These are phyloP conservation scores for Aschersonia sp. DNA, from an alignment of 2,329 filamentous ascomycete genomes.

Conservation along the genomic window DNA sequence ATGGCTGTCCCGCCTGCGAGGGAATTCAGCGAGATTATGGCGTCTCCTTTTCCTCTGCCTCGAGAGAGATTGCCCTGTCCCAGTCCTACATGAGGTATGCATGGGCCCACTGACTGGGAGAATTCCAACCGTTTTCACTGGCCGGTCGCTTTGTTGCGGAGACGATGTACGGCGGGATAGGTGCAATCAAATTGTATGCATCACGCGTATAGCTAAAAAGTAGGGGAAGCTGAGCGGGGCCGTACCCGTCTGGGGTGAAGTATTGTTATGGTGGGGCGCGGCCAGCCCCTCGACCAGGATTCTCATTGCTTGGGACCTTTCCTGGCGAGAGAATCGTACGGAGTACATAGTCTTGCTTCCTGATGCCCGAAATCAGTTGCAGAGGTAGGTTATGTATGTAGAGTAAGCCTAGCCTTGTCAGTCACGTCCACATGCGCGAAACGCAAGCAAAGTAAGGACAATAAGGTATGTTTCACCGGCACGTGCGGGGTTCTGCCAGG, in stretches of 20 bases:
- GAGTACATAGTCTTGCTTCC: too few species aligned
- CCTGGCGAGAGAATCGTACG: too few species aligned
- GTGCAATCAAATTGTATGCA: background rate
- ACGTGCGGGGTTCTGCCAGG: too few species aligned
- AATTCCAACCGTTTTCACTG: background rate
- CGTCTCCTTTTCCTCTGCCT: slow-evolving; percentile 4
- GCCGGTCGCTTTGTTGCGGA: background rate
- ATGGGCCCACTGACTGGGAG: background rate
- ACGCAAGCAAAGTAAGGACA: too few species aligned
- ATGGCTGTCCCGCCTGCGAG: background rate
- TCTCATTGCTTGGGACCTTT: too few species aligned
- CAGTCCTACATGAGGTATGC: slow-evolving; percentile 2
- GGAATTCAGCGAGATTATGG: slow-evolving; percentile 14
- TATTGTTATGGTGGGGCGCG: background rate
- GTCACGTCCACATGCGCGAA: too few species aligned
- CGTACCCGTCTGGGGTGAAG: slow-evolving; percentile 1
- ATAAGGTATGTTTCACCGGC: too few species aligned
- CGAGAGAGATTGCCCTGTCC: slow-evolving; percentile 13
- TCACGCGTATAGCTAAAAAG: background rate
- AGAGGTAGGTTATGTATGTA: too few species aligned
- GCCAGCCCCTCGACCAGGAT: too few species aligned
- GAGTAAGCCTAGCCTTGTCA: too few species aligned
- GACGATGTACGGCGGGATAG: background rate
- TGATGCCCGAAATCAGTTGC: too few species aligned
- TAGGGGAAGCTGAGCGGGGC: background rate